Evolutionary conservation across 345 rosid species (phyloP), one percentile per base, ranked within the genome.

Genomic region (Noccaea bulbosa): DNA sequence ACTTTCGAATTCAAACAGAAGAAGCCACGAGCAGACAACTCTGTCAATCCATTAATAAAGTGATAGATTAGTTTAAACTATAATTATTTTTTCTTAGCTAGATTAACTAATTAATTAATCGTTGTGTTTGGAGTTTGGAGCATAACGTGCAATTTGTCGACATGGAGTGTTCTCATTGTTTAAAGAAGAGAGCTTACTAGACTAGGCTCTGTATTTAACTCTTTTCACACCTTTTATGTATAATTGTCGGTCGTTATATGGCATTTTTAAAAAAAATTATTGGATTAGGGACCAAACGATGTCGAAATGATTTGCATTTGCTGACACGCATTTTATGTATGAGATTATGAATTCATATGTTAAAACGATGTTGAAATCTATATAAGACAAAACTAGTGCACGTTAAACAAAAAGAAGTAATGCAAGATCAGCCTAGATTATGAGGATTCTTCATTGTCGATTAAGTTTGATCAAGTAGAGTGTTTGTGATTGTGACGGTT

Each of bases 131-230:
- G 38, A 40, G 10, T 56, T 56, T 17, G 53, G 44, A 54, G 49
- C 71, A 16, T 63, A 54, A 55, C 77, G 65, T 72, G 77, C 65
- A 55, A 20, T 32, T 52, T 72, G 64, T 64, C 56, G 47, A 53
- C 49, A 47, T 46, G 44, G 50, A 46, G 56, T 43, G 8, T 34
- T 53, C 30, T 27, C 30, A 45, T 30, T 61, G 16, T 8, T 50
- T 56, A 69, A 34, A 68, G 54, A 33, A 68, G 27, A 24, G 15
- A 54, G 35, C 63, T 46, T 16, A 11, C 5, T 41, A 27, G 55
- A 63, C n/a, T 22, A 56, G 65, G 17, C 61, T 57, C 54, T n/a
- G 52, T 66, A 39, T 20, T 57, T 40, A 65, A 48, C 58, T 65
- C 8, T 57, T 48, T 48, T 73, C 77, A 65, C 53, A 57, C 72